Evolutionary conservation across 495 filamentous ascomycete genomes (phyloP), one percentile per base, ranked within the genome.

Genomic region (Penicillium paradoxum): DNA sequence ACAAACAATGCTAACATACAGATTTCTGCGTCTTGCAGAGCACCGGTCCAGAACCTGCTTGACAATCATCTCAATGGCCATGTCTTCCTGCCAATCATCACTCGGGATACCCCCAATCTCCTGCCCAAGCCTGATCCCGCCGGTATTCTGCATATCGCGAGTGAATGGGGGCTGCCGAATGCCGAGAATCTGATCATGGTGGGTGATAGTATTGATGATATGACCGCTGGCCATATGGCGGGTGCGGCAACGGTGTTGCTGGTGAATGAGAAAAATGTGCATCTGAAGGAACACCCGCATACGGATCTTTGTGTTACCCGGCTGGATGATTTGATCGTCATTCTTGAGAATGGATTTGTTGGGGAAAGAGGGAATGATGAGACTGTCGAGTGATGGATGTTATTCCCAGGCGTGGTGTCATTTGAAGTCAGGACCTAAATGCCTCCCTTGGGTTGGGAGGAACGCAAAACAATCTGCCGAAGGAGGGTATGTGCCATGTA

Each of bases 201-300:
- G 11, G 92, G 92, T 6, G 92, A 98, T 63, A 90, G 85, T 47
- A 80, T 95, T 46, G 93, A 98, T 63, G 93, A 98, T 66, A 91
- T 98, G 81, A 90, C 87, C 18, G 88, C 93, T 6, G 93, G 93
- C 0, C 80, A 85, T 56, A 75, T 74, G 39, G 93, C 93, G 9
- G 92, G 92, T 4, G 88, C 91, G 8, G 90, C 89, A 21, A 97
- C 93, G 5, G 90, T 96, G 43, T 67, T 98, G 64, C 77, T 98
- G 37, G 76, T 86, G 11, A 95, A 93, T 65, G 84, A 90, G 40
- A 84, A 77, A 21, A 97, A 97, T 65, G 71, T 64, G 41, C 81
- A 88, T 56, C 65, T 97, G 41, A 82, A 79, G 21, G 74, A 81
- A 24, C 89, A 96, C 65, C 77, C 85, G 59, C 83, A 93, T 70